phyloP scores from a whole-genome alignment of 768 basidiomycete species.

The Chiua virens region DNA sequence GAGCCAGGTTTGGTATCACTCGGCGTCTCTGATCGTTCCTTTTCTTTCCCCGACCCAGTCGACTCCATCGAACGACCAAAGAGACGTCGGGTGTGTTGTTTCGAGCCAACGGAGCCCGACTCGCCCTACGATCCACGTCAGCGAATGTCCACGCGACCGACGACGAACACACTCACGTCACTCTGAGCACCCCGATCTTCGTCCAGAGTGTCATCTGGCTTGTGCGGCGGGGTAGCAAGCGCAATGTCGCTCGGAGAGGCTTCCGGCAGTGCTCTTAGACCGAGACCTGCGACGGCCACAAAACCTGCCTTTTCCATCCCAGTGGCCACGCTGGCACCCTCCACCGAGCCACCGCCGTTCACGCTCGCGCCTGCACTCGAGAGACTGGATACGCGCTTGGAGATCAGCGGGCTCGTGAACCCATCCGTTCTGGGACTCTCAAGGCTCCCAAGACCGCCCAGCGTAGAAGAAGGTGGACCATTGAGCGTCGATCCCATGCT shows the following conservation, averaged over 20 bases:
- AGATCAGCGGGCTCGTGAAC: slow-evolving; percentile 14
- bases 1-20: slow-evolving; percentile 25
- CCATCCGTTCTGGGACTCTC: slow-evolving; percentile 33
- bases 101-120: slow-evolving; percentile 36
- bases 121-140: slow-evolving; percentile 42
- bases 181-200: slow-evolving; percentile 64
- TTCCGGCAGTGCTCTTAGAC: slow-evolving; percentile 38
- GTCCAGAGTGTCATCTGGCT: slow-evolving; percentile 30
- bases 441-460: slow-evolving; percentile 24
- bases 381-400: slow-evolving; percentile 27
- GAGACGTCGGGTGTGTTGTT: slow-evolving; percentile 47
- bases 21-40: slow-evolving; percentile 33
- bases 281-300: slow-evolving; percentile 26
- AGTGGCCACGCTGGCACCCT: slow-evolving; percentile 12
- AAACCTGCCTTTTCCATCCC: slow-evolving; percentile 24
- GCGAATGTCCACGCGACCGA: background rate
- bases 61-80: slow-evolving; percentile 60
- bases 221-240: slow-evolving; percentile 40
- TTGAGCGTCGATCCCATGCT: slow-evolving; percentile 31
- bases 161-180: slow-evolving; percentile 52
- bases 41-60: slow-evolving; percentile 30
- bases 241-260: slow-evolving; percentile 64
- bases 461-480: slow-evolving; percentile 20
- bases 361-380: slow-evolving; percentile 29
- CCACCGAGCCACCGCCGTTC: slow-evolving; percentile 23